A percentile compares a stretch with the other conserved stretches of the same genome.
Evolutionary conservation across 2,329 filamentous ascomycete genomes (phyloP).

Genomic region (Cladobotryum protrusum): DNA sequence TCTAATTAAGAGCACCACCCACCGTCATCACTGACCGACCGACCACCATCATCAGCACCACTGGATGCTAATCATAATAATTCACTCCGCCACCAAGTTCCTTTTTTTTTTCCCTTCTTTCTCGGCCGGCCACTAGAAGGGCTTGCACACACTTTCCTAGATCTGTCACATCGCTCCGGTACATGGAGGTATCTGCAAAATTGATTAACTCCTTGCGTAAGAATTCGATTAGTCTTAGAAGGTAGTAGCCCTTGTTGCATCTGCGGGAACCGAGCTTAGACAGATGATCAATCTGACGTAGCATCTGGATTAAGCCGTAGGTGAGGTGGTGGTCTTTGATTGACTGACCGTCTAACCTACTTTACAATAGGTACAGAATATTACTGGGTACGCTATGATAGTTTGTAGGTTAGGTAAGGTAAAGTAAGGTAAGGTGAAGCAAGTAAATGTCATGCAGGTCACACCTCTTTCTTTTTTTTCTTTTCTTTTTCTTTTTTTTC

Average conservation of each 20-base stretch:
- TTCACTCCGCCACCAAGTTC: no score
- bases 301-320: not conserved
- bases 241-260: constrained; percentile 5
- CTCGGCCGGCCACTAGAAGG: constrained; percentile 3
- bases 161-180: constrained; percentile 8
- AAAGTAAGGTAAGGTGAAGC: not conserved
- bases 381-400: no score
- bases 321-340: not conserved
- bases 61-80: not conserved
- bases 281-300: constrained; percentile 9
- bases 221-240: not conserved
- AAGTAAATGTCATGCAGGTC: not conserved
- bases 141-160: constrained; percentile 3
- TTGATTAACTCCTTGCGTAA: constrained; percentile 8
- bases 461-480: not conserved
- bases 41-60: not conserved
- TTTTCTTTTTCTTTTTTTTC: no score
- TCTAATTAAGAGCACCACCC: not conserved
- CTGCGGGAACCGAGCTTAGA: constrained; percentile 6
- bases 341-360: not conserved
- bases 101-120: not conserved
- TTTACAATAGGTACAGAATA: no score
- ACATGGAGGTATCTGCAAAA: constrained; percentile 3
- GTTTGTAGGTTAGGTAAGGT: not conserved
- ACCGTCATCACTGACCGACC: not conserved